A percentile compares a stretch with the other conserved stretches of the same genome.
phyloP scores from a whole-genome alignment of 2,329 filamentous ascomycete species.

The Pseudogymnoascus sp. region DNA sequence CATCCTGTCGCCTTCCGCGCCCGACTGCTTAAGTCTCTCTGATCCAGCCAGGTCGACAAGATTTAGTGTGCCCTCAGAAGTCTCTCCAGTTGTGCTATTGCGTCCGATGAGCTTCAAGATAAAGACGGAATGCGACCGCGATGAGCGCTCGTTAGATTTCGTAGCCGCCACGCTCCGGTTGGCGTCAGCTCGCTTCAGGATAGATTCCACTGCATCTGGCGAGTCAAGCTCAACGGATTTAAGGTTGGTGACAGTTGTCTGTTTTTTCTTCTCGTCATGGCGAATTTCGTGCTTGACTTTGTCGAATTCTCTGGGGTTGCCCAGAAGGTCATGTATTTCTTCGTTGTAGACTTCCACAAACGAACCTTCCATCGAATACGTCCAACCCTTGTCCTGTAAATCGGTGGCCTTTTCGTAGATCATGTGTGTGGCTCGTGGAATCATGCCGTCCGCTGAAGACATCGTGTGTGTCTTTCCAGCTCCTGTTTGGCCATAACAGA shows the following conservation, averaged over 20 bases:
- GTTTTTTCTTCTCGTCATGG: constrained; percentile 73
- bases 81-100: constrained; percentile 67
- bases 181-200: constrained; percentile 70
- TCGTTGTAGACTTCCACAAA: constrained; percentile 99
- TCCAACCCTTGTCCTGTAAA: constrained; percentile 86
- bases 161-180: constrained; percentile 92
- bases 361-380: constrained; percentile 85
- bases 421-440: constrained; percentile 83
- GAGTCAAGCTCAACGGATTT: constrained; percentile 71
- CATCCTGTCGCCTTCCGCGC: constrained; percentile 76
- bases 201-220: constrained; percentile 67
- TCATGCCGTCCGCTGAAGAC: constrained; percentile 88
- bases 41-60: constrained; percentile 92
- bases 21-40: constrained; percentile 79
- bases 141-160: constrained; percentile 93
- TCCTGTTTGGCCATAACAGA: constrained; percentile 96
- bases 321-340: constrained; percentile 83
- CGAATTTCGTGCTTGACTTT: constrained; percentile 84
- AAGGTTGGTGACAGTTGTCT: constrained; percentile 74
- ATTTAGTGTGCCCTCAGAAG: constrained; percentile 87
- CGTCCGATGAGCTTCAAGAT: constrained; percentile 70
- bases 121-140: constrained; percentile 91
- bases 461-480: constrained; percentile 97
- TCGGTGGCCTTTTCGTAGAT: constrained; percentile 83
- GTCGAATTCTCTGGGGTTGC: constrained; percentile 59